Evolutionary conservation across 2,329 filamentous ascomycete genomes (phyloP).

Genomic region (Uncinocarpus reesii): DNA sequence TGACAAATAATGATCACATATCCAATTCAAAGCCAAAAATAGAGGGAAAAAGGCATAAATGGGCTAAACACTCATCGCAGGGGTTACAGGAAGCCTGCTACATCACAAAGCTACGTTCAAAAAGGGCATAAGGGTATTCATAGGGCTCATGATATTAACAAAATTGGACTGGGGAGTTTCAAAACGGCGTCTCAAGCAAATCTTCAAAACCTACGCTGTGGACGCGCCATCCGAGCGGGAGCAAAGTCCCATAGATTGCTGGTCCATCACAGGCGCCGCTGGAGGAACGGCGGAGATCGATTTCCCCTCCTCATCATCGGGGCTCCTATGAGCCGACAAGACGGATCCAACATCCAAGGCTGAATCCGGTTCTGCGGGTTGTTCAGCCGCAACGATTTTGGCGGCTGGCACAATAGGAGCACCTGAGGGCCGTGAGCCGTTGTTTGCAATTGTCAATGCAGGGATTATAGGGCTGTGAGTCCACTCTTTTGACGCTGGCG

Average conservation of each 20-base stretch:
- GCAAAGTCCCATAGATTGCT: neutral
- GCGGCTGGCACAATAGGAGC: neutral
- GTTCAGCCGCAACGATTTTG: neutral
- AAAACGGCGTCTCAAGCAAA: neutral
- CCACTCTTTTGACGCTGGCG: neutral
- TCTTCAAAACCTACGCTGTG: neutral
- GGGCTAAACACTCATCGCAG: neutral
- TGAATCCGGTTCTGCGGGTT: neutral
- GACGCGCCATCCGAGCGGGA: neutral
- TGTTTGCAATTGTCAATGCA: neutral
- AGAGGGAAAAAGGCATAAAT: too few species aligned
- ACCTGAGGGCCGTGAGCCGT: neutral
- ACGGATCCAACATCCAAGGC: neutral
- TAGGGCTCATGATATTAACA: neutral
- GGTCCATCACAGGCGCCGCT: neutral
- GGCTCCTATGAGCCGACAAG: neutral
- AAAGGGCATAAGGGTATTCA: neutral
- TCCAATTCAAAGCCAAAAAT: too few species aligned
- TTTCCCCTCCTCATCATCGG: neutral
- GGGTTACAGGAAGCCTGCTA: neutral
- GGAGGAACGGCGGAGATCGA: neutral
- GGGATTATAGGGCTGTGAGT: constrained; percentile 1
- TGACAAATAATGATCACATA: too few species aligned
- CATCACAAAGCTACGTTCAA: neutral
- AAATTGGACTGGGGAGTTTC: neutral